Base-by-base conservation (phyloP, 371 early-diverging fungal species). In the Haplosporangium sp. region DNA sequence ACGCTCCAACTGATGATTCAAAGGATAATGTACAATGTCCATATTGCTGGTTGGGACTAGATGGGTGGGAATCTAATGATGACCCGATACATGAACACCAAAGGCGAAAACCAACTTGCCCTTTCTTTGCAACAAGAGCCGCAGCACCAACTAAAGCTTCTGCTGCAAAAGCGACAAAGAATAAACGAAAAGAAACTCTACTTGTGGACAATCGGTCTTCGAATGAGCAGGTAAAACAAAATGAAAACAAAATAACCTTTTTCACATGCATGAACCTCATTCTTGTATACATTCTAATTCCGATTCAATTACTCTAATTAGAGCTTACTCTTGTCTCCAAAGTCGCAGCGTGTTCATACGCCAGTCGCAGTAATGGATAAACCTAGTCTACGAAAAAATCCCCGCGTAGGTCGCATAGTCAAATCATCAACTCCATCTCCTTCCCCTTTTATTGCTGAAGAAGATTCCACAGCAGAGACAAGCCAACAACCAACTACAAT, bases 41-140 rank as follows among this genome's bases (percentile, higher is more conserved):
- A 27, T 85, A 86, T 72, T 87, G 87, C 50, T 48, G 61, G 0
- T 40, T 84, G 37, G 69, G 77, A 13, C 66, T 87, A 59, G 86
- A 86, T 52, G 85, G 86, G 15, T 87, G 87, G 87, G 86, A 86
- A 50, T 50, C 73, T 10, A 40, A 64, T n/a, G 87, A 87, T 65
- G 86, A 86, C 48, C 87, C 87, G 17, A 67, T 74, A 56, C 71
- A 84, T 60, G 87, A 84, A 67, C 84, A 84, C 20, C 67, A 65
- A 52, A 74, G 78, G 57, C 66, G 84, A 53, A 39, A 59, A 2
- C 77, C 83, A 13, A 50, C 52, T 2, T 84, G 84, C 27, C 68
- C 78, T 19, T 82, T 84, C 55, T 82, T 84, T 58, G 74, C 76
- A 27, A 74, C 71, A 15, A 58, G 77, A 61, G 65, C 71, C 1